Evolutionary conservation across 78 protist genomes (phyloP).

Genomic region (Pelomyxa schiedti): DNA sequence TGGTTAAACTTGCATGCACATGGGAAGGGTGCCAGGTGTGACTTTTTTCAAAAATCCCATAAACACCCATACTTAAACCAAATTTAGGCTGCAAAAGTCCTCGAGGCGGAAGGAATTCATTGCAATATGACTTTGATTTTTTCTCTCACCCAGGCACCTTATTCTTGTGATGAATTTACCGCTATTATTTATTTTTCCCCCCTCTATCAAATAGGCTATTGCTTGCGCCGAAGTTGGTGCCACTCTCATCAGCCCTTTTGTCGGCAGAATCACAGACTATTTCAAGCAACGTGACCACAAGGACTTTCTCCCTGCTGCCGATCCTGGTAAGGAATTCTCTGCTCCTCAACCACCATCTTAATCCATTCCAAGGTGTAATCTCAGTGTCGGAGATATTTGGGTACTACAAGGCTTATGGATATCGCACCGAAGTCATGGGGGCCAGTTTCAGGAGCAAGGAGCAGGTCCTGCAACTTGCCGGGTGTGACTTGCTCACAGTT

Average conservation of each 20-base stretch:
- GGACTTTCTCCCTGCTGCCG: constrained; percentile 45
- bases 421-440: constrained; percentile 90
- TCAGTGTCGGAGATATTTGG: constrained; percentile 67
- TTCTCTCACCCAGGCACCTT: constrained; percentile 60
- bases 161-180: not conserved
- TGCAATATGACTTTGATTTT: constrained; percentile 90
- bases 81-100: constrained; percentile 72
- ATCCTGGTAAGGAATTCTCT: constrained; percentile 68
- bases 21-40: constrained; percentile 79
- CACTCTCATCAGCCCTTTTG: constrained; percentile 92
- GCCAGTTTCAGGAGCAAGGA: constrained; percentile 84
- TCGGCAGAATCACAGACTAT: constrained; percentile 91
- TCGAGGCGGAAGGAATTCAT: constrained; percentile 86
- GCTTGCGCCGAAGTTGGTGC: constrained; percentile 86
- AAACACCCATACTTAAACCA: too few relatives aligned
- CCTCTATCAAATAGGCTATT: too few relatives aligned
- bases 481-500: constrained; percentile 64
- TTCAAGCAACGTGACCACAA: constrained; percentile 35
- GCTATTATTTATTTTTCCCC: too few relatives aligned
- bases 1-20: constrained; percentile 89
- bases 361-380: constrained; percentile 25
- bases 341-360: not conserved
- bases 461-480: constrained; percentile 54
- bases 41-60: not conserved
- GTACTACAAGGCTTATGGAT: constrained; percentile 84